phyloP scores from a whole-genome alignment of 768 basidiomycete genomes.

The Macrolepiota dolichaula region DNA sequence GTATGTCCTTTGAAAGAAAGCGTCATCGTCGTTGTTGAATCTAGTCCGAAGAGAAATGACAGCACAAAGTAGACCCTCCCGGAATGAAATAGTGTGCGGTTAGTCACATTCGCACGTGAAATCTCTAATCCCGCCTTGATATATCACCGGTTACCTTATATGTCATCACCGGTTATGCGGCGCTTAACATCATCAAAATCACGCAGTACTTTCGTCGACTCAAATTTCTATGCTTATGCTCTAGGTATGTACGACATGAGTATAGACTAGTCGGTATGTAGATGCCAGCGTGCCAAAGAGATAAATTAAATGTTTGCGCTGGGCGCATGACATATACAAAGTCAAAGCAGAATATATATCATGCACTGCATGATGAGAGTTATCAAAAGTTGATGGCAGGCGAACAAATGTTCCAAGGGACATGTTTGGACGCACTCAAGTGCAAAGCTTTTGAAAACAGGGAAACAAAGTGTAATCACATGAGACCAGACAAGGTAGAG shows the following conservation, averaged over 20 bases:
- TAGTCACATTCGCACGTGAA: neutral
- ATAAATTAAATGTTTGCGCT: slow-evolving; percentile 29
- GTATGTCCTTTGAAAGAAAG: slow-evolving; percentile 84
- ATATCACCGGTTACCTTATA: neutral
- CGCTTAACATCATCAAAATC: neutral
- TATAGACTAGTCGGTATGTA: neutral
- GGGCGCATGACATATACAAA: slow-evolving; percentile 35
- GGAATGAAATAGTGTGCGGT: neutral
- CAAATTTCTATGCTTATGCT: neutral
- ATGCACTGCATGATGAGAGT: slow-evolving; percentile 21
- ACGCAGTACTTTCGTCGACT: neutral
- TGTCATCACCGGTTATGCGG: neutral
- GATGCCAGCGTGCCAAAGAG: slow-evolving; percentile 10
- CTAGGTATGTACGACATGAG: neutral
- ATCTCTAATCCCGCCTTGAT: neutral
- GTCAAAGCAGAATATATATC: slow-evolving; percentile 24
- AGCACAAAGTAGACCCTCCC: neutral
- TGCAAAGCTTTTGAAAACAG: slow-evolving; percentile 12
- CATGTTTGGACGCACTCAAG: neutral
- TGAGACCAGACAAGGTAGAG: slow-evolving; percentile 8
- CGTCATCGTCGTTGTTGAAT: slow-evolving; percentile 33
- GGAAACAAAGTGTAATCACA: slow-evolving; percentile 19
- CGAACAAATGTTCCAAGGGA: slow-evolving; percentile 12
- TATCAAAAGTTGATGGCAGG: slow-evolving; percentile 22
- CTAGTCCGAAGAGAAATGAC: slow-evolving; percentile 2